Conservation (phyloP, 2,329 filamentous ascomycete species). For the Venturia nashicola region DNA sequence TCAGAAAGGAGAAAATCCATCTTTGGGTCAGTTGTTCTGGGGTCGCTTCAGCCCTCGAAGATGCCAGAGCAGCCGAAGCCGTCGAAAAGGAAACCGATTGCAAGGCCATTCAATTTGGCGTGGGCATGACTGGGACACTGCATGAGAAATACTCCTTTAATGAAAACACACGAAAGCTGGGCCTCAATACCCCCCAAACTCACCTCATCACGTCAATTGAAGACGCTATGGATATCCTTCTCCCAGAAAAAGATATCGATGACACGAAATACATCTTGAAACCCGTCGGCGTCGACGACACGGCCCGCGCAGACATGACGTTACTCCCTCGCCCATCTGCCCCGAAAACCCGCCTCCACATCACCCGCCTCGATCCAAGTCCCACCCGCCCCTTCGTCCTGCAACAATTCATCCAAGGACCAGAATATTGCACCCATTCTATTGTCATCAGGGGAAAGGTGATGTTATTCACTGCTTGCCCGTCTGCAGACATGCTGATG, state of each 20-base stretch:
- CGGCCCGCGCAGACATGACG: conserved; percentile 48
- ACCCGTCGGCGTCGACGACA: conserved; percentile 49
- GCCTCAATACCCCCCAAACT: conserved; percentile 42
- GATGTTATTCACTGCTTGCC: conserved; percentile 54
- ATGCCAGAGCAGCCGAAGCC: conserved; percentile 51
- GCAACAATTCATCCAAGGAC: conserved; percentile 54
- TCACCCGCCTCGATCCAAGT: conserved; percentile 44
- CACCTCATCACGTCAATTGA: conserved; percentile 19
- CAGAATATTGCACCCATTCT: conserved; percentile 61
- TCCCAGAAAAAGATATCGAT: not conserved
- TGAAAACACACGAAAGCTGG: conserved; percentile 40
- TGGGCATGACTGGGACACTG: conserved; percentile 42
- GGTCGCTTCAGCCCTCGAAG: conserved; percentile 52
- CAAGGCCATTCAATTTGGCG: conserved; percentile 51
- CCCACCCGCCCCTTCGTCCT: conserved; percentile 48
- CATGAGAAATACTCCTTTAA: conserved; percentile 57
- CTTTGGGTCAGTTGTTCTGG: conserved; percentile 65
- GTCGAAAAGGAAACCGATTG: conserved; percentile 47
- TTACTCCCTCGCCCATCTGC: conserved; percentile 44
- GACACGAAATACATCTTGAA: conserved; percentile 49
- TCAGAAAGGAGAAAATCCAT: conserved; percentile 48
- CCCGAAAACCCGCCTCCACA: conserved; percentile 38
- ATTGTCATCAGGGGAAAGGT: conserved; percentile 54
- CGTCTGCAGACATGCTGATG: conserved; percentile 50
- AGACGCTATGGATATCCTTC: not conserved